Conservation (phyloP, 805 yeast species). For the Yamadazyma sp. region DNA sequence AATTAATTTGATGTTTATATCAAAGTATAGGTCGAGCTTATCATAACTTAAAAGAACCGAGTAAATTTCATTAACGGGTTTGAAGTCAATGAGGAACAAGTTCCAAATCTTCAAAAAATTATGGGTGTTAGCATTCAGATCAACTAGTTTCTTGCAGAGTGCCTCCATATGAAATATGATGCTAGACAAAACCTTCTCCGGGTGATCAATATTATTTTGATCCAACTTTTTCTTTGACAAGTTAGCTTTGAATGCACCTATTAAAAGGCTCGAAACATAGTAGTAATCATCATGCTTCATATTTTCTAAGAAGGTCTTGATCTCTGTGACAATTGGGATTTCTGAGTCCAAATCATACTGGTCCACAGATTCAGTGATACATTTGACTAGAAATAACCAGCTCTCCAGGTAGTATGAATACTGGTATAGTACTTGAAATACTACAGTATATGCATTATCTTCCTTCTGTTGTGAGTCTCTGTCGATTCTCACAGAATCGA, state of each 20-base stretch:
- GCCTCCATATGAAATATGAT: background rate
- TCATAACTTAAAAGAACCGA: slow-evolving; percentile 6
- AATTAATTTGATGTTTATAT: slow-evolving; percentile 2
- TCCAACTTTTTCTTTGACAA: slow-evolving; percentile 21
- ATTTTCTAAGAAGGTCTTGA: background rate
- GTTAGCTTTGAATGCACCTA: slow-evolving; percentile 38
- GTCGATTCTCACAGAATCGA: background rate
- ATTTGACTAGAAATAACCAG: slow-evolving; percentile 42
- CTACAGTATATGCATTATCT: background rate
- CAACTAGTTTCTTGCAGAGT: slow-evolving; percentile 10
- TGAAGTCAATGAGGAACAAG: slow-evolving; percentile 5
- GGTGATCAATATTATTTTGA: background rate
- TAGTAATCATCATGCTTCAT: background rate
- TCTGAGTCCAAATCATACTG: background rate
- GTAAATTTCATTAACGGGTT: slow-evolving; percentile 1
- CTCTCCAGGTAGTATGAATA: slow-evolving; percentile 28
- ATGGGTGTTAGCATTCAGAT: background rate
- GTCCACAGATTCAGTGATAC: slow-evolving; percentile 21
- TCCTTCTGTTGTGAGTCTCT: background rate
- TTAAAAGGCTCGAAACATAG: slow-evolving; percentile 35
- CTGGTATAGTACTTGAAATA: slow-evolving; percentile 34
- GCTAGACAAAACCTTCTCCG: background rate
- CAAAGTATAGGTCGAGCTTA: slow-evolving; percentile 2
- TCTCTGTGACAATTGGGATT: background rate
- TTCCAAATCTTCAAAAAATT: slow-evolving; percentile 13